Evolutionary conservation across 306 rosid species (phyloP).

Genomic region (Arachis hypogaea): DNA sequence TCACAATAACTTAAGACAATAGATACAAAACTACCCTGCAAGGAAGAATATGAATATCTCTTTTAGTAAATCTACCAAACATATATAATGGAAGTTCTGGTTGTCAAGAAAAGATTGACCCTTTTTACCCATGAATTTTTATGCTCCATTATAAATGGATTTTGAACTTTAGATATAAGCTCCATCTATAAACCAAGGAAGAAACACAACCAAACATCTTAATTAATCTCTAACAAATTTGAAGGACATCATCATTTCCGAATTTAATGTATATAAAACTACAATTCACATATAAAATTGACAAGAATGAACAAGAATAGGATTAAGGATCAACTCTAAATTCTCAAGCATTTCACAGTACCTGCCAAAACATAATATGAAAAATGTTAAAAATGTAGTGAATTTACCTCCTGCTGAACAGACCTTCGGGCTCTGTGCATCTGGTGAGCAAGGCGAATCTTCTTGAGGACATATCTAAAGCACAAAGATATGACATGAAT

Average conservation of each 20-base stretch:
- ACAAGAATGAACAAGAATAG: slow-evolving; percentile 24
- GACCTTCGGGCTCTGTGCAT: slow-evolving; percentile 90
- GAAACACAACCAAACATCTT: slow-evolving; percentile 7
- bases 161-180: slow-evolving; percentile 78
- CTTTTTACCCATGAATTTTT: slow-evolving; percentile 99
- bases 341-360: slow-evolving; percentile 23
- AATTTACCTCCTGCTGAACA: slow-evolving; percentile 90
- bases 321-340: background rate
- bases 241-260: slow-evolving; percentile 27
- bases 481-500: background rate
- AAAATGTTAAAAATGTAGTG: background rate
- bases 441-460: slow-evolving; percentile 97
- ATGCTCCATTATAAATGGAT: slow-evolving; percentile 95
- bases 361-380: background rate
- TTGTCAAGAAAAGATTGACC: slow-evolving; percentile 47
- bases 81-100: background rate
- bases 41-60: slow-evolving; percentile 9
- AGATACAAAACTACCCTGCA: slow-evolving; percentile 98
- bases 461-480: slow-evolving; percentile 90
- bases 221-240: background rate
- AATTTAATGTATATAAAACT: slow-evolving; percentile 14
- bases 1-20: slow-evolving; percentile 89
- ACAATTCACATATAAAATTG: slow-evolving; percentile 27
- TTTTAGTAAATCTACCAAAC: slow-evolving; percentile 11
- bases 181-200: slow-evolving; percentile 73